Conservation (phyloP, 768 basidiomycete genomes). For the Serendipita sp. region DNA sequence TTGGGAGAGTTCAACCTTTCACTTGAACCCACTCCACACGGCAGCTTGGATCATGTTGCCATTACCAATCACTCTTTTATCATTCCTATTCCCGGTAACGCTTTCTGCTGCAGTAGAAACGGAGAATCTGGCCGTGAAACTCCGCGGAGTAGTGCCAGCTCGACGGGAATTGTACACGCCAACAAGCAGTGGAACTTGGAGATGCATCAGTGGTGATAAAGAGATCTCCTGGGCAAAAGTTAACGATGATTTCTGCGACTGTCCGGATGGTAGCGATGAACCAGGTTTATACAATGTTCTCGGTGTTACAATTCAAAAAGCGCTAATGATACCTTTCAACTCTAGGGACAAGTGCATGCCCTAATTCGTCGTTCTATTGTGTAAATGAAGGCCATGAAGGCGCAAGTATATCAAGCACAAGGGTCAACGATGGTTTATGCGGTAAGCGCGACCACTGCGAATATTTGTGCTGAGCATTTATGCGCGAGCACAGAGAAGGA, state of each 20-base stretch:
- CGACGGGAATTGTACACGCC: not conserved
- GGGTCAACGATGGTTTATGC: conserved; percentile 87
- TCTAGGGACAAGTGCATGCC: conserved; percentile 73
- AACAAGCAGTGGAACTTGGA: conserved; percentile 31
- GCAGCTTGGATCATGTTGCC: not conserved
- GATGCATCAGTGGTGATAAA: conserved; percentile 66
- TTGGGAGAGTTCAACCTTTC: not conserved
- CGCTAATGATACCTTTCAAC: conserved; percentile 7
- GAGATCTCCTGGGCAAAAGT: conserved; percentile 66
- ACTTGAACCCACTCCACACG: not conserved
- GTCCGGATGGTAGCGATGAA: conserved; percentile 87
- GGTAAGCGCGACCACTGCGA: conserved; percentile 33
- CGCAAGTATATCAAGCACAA: conserved; percentile 54
- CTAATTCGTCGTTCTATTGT: conserved; percentile 65
- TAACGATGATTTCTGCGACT: conserved; percentile 94
- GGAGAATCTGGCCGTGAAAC: not conserved
- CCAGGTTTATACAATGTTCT: conserved; percentile 42
- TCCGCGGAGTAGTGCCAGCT: conserved; percentile 4
- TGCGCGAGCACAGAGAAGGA: conserved; percentile 43
- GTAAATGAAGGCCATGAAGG: conserved; percentile 80
- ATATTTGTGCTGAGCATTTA: conserved; percentile 12
- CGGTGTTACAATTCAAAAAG: not conserved
- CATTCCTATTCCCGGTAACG: not conserved
- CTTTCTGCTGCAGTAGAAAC: not conserved
- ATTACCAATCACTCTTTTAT: conserved; percentile 2